These are phyloP conservation scores for Aspergillus campestris DNA, from an alignment of 495 filamentous ascomycete species.

Conservation along the genomic window DNA sequence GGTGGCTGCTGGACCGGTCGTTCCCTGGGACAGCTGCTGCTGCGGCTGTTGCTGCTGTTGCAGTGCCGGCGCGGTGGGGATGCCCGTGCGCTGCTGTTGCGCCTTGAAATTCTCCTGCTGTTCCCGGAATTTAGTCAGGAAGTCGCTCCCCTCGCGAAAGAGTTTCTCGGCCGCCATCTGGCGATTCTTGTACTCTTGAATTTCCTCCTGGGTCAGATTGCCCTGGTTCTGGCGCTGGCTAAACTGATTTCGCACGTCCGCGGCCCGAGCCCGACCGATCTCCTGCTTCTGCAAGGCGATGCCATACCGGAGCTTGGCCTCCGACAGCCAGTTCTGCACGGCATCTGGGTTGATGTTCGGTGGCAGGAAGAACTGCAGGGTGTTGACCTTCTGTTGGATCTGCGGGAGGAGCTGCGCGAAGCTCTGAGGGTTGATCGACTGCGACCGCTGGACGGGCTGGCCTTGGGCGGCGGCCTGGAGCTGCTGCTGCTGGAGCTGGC, in stretches of 20 bases:
- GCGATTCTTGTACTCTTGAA: constrained; percentile 33
- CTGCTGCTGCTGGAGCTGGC: constrained; percentile 32
- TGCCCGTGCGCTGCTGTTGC: constrained; percentile 26
- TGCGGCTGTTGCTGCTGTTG: constrained; percentile 7
- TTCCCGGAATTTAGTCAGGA: constrained; percentile 40
- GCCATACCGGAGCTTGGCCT: constrained; percentile 45
- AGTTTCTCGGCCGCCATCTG: constrained; percentile 38
- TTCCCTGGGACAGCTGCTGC: constrained; percentile 4
- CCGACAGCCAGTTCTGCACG: constrained; percentile 40
- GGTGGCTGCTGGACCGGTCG: constrained; percentile 5
- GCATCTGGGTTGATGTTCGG: constrained; percentile 39
- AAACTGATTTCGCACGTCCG: constrained; percentile 32
- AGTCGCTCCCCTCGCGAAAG: constrained; percentile 38
- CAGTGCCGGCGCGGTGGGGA: constrained; percentile 8
- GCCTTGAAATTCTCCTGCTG: constrained; percentile 39
- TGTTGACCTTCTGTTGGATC: constrained; percentile 39
- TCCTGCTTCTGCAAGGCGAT: constrained; percentile 46
- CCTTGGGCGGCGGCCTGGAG: constrained; percentile 19
- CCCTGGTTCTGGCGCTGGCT: constrained; percentile 27
- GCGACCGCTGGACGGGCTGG: constrained; percentile 27
- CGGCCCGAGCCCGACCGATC: constrained; percentile 30
- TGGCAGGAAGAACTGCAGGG: constrained; percentile 38
- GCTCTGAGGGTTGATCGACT: constrained; percentile 33
- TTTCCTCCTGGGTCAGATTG: constrained; percentile 36
- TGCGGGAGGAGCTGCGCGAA: constrained; percentile 34